Conservation (phyloP, 352 stramenopile species). For the Phytophthora pluvialis region DNA sequence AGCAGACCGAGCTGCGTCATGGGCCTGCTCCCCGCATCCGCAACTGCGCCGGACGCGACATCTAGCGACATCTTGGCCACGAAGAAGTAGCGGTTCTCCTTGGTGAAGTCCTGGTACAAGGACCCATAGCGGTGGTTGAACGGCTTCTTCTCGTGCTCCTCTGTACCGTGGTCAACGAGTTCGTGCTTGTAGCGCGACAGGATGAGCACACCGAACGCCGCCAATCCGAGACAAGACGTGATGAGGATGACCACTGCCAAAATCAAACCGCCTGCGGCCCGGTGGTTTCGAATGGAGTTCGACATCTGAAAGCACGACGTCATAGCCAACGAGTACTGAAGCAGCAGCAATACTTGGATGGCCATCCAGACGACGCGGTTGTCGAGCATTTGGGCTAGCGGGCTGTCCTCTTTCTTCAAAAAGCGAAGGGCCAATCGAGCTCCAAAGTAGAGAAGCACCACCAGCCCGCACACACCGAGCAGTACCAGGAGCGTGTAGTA, state of each 20-base stretch:
- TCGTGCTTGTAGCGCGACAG: conserved; percentile 45
- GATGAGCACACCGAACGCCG: conserved; percentile 50
- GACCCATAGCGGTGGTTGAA: conserved; percentile 54
- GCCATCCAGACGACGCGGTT: conserved; percentile 50
- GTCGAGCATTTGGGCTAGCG: conserved; percentile 33
- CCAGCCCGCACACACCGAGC: conserved; percentile 24
- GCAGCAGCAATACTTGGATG: conserved; percentile 47
- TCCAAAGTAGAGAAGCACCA: conserved; percentile 42
- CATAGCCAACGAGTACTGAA: conserved; percentile 58
- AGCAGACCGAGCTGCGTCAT: conserved; percentile 51
- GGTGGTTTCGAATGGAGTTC: conserved; percentile 22
- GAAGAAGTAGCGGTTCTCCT: conserved; percentile 62
- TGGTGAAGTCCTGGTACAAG: conserved; percentile 59
- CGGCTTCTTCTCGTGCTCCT: conserved; percentile 45
- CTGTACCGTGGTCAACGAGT: conserved; percentile 44
- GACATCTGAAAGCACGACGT: conserved; percentile 60
- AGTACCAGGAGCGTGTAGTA: conserved; percentile 56
- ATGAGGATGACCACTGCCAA: conserved; percentile 43
- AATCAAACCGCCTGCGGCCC: conserved; percentile 25
- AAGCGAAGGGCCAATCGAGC: conserved; percentile 32
- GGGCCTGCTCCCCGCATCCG: conserved; percentile 40
- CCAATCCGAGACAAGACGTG: conserved; percentile 39
- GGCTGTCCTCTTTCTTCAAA: conserved; percentile 27
- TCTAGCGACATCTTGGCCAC: conserved; percentile 53
- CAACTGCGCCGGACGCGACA: conserved; percentile 44